A percentile compares a stretch with the other conserved stretches of the same genome.
Conservation (phyloP, 108 stramenopile genomes). For the Discostella stelligeroides region DNA sequence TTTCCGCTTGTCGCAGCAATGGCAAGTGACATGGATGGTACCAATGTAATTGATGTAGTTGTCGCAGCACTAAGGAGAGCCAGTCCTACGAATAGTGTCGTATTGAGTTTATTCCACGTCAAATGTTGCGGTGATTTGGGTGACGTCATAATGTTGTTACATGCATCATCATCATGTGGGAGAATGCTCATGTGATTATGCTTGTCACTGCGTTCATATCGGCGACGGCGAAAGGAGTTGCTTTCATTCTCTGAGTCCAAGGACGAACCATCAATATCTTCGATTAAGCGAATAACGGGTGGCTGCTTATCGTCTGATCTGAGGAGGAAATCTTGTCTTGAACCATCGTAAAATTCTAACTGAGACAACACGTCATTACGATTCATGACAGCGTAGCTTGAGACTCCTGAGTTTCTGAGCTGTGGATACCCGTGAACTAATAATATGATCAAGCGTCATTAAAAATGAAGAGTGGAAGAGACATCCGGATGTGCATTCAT, state of each 20-base stretch:
- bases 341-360: constrained; percentile 4
- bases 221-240: constrained; percentile 10
- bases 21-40: constrained; percentile 68
- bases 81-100: constrained; percentile 58
- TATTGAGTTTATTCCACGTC: constrained; percentile 73
- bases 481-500: no score
- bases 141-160: constrained; percentile 13
- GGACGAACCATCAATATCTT: background rate
- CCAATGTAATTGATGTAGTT: constrained; percentile 59
- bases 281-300: background rate
- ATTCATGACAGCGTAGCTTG: background rate
- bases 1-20: constrained; percentile 10
- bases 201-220: background rate
- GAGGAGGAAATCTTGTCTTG: background rate
- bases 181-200: no score
- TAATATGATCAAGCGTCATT: no score
- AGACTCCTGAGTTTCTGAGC: no score
- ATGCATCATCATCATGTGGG: background rate
- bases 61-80: constrained; percentile 65
- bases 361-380: background rate
- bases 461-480: no score
- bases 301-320: background rate
- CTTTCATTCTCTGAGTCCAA: background rate
- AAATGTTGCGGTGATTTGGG: background rate
- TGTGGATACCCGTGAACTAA: no score